Evolutionary conservation across 83 land plant genomes (phyloP).

Genomic region (Diphasiastrum complanatum): DNA sequence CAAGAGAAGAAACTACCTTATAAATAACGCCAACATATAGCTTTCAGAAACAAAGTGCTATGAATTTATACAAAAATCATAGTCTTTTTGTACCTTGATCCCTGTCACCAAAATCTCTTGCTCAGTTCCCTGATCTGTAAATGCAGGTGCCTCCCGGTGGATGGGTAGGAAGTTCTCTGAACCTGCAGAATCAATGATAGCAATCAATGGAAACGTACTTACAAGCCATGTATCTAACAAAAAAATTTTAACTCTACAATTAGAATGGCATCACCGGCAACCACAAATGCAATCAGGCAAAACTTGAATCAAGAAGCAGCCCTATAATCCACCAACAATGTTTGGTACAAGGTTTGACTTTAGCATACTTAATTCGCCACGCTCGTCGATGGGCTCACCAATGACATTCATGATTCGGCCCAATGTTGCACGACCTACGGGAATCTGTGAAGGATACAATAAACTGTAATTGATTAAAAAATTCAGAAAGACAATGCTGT

Average conservation of each 20-base stretch:
- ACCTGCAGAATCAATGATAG: conserved; percentile 26
- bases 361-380: conserved; percentile 79
- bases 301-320: background rate
- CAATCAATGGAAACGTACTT: background rate
- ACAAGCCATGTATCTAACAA: too few relatives aligned
- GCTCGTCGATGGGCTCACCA: conserved; percentile 92
- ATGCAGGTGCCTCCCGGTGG: conserved; percentile 93
- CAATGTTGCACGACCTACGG: conserved; percentile 93
- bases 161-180: conserved; percentile 84
- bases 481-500: background rate
- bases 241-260: too few relatives aligned
- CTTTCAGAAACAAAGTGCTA: background rate
- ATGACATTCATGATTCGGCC: conserved; percentile 96
- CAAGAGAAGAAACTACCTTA: too few relatives aligned
- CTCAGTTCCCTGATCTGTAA: conserved; percentile 94
- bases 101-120: conserved; percentile 95
- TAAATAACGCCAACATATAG: background rate
- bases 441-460: conserved; percentile 42
- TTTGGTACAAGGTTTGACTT: background rate
- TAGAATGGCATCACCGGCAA: too few relatives aligned
- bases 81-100: conserved; percentile 47
- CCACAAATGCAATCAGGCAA: too few relatives aligned
- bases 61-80: too few relatives aligned
- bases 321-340: background rate
- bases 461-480: too few relatives aligned